phyloP scores from a whole-genome alignment of 2,329 filamentous ascomycete genomes.

The Lojkania enalia region DNA sequence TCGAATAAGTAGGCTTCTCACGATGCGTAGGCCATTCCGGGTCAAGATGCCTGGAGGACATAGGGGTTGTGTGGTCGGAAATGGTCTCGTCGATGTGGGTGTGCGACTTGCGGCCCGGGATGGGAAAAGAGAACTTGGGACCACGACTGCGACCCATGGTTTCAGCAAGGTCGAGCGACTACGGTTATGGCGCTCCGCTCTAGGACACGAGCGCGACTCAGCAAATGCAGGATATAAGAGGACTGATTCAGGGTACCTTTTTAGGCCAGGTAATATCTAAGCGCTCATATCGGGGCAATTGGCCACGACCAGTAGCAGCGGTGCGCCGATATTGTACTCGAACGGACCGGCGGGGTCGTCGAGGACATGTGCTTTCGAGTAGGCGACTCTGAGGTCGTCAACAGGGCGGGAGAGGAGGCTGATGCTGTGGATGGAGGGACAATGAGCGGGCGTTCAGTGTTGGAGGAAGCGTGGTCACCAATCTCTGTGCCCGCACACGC shows the following conservation, averaged over 20 bases:
- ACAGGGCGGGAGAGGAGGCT: not conserved
- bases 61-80: slow-evolving; percentile 20
- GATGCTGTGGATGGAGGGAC: slow-evolving; percentile 5
- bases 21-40: slow-evolving; percentile 29
- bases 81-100: slow-evolving; percentile 19
- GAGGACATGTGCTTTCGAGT: slow-evolving; percentile 9
- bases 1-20: slow-evolving; percentile 25
- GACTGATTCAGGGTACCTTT: slow-evolving; percentile 31
- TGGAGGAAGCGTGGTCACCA: slow-evolving; percentile 1
- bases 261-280: slow-evolving; percentile 10
- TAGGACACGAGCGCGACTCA: slow-evolving; percentile 33
- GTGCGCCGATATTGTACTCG: not conserved
- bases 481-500: slow-evolving; percentile 1
- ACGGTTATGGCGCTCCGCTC: slow-evolving; percentile 28
- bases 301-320: slow-evolving; percentile 8
- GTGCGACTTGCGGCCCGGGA: slow-evolving; percentile 37
- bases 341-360: not conserved
- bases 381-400: slow-evolving; percentile 1
- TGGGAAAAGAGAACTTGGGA: slow-evolving; percentile 44
- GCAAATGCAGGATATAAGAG: slow-evolving; percentile 18
- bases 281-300: slow-evolving; percentile 17
- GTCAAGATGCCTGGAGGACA: slow-evolving; percentile 20
- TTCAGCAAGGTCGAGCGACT: slow-evolving; percentile 11
- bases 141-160: slow-evolving; percentile 35
- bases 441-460: not conserved